Evolutionary conservation across 2,329 filamentous ascomycete species (phyloP).

Genomic region (Chrysosporium keratinophilum): DNA sequence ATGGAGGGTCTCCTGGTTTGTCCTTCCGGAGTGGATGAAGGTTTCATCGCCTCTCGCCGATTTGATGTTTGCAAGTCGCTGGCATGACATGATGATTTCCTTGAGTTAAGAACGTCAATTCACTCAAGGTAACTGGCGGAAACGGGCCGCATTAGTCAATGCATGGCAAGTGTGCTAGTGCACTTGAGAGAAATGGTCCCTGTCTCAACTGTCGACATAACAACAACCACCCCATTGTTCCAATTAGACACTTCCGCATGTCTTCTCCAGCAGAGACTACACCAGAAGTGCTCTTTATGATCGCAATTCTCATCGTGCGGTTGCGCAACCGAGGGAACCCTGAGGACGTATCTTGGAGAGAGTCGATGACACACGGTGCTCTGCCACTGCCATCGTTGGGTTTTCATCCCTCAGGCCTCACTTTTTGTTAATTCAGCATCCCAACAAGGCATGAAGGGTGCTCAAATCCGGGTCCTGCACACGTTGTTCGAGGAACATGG

Average conservation of each 20-base stretch:
- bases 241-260: constrained; percentile 16
- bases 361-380: constrained; percentile 7
- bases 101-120: constrained; percentile 24
- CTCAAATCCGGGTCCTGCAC: not conserved
- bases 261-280: not conserved
- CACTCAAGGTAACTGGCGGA: constrained; percentile 17
- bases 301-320: not conserved
- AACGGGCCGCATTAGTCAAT: no score
- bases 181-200: not conserved
- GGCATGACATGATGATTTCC: constrained; percentile 16
- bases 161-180: not conserved
- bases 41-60: not conserved
- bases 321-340: no score
- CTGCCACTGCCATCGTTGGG: constrained; percentile 8
- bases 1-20: not conserved
- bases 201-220: constrained; percentile 22
- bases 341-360: not conserved
- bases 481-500: not conserved
- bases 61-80: constrained; percentile 3
- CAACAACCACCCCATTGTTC: constrained; percentile 25
- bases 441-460: not conserved
- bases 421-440: not conserved
- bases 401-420: not conserved
- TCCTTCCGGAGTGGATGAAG: not conserved
- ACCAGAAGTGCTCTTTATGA: not conserved